Percentiles rank a stretch among this genome's conserved stretches.
Conservation (phyloP, 768 basidiomycete genomes). For the Leucosporidium scottii region DNA sequence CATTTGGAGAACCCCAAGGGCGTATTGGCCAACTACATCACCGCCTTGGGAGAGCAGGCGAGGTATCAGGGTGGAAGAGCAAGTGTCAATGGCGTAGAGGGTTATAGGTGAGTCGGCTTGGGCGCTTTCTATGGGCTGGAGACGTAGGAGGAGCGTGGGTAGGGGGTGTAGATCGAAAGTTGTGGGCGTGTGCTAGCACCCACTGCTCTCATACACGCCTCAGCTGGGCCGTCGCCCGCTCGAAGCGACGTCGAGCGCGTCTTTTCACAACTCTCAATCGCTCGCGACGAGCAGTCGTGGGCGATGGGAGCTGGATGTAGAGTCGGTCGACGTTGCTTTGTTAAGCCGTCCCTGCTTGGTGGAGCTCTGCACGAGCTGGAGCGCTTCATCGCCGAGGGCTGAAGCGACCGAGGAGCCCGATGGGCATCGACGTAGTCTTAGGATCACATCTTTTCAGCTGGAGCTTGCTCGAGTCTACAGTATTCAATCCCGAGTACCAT, state of each 20-base stretch:
- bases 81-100: neutral
- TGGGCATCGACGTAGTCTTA: neutral
- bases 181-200: too few species aligned
- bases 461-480: neutral
- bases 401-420: neutral
- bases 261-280: neutral
- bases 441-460: neutral
- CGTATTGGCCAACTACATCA: slow-evolving; percentile 14
- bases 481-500: neutral
- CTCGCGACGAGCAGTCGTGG: neutral
- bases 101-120: slow-evolving; percentile 12
- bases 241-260: too few species aligned
- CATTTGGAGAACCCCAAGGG: slow-evolving; percentile 26
- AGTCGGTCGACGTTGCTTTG: too few species aligned
- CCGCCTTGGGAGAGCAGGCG: slow-evolving; percentile 10
- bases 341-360: too few species aligned
- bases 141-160: too few species aligned
- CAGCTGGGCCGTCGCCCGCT: neutral
- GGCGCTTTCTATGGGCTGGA: too few species aligned
- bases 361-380: neutral
- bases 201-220: neutral
- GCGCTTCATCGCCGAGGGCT: too few species aligned
- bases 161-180: too few species aligned
- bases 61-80: slow-evolving; percentile 2
- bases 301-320: too few species aligned